Evolutionary conservation across 306 rosid genomes (phyloP).

Genomic region (Gastrolobium bilobum): DNA sequence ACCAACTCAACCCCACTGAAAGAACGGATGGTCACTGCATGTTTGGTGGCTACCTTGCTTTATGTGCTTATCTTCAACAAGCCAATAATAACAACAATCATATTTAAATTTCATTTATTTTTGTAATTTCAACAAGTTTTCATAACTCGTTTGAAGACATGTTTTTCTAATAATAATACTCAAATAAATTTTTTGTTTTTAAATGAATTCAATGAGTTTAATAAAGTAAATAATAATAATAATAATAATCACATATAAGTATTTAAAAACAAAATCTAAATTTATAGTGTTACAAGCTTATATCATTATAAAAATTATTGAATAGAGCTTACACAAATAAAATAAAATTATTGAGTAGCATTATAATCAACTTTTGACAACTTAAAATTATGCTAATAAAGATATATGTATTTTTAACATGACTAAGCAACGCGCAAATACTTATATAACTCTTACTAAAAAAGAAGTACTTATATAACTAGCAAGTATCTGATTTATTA

Average conservation of each 20-base stretch:
- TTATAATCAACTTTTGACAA: not conserved
- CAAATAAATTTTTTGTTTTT: not conserved
- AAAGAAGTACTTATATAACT: too few relatives aligned
- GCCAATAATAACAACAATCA: not conserved
- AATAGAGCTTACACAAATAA: too few relatives aligned
- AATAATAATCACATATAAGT: too few relatives aligned
- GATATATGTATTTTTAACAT: not conserved
- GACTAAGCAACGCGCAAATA: not conserved
- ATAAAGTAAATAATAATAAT: not conserved
- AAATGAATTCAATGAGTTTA: slow-evolving; percentile 7
- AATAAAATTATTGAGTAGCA: not conserved
- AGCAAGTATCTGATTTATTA: too few relatives aligned
- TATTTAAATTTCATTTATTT: not conserved
- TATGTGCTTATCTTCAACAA: not conserved
- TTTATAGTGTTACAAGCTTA: too few relatives aligned
- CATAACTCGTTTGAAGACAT: not conserved
- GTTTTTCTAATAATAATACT: not conserved
- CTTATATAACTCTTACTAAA: too few relatives aligned
- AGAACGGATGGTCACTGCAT: not conserved
- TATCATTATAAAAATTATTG: not conserved
- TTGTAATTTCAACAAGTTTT: not conserved
- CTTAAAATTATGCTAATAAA: not conserved
- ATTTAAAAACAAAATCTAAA: not conserved
- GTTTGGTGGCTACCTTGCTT: slow-evolving; percentile 31
- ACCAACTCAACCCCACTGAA: slow-evolving; percentile 35